Base-by-base conservation (phyloP, 129 eudicot genomes). In the Oenanthe sinensis region DNA sequence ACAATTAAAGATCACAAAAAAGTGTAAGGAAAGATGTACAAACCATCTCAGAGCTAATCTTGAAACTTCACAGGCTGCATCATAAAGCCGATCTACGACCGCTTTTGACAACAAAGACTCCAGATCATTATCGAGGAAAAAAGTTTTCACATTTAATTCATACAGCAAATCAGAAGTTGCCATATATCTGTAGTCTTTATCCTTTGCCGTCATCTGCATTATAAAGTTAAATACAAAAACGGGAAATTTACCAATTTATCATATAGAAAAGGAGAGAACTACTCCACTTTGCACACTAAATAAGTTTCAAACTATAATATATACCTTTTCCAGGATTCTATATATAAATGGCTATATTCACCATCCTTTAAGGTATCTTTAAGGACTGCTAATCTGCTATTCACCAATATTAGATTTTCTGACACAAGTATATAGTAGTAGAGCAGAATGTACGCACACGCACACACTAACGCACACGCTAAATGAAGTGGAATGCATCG, bases 161-260 rank as follows among this genome's bases (percentile, higher is more conserved):
- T 91, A 85, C n/a, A 95, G 86, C 78, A 95, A 89, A 83, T 95
- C 98, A 19, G 98, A 95, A 87, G 98, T 91, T 77, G 98, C 98
- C 98, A 90, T 91, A 60, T 95, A 91, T 86, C 98, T 84, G 77
- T 88, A 91, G 71, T 95, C 96, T 86, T 95, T 95, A 80, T 95
- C 96, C 83, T 88, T 95, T 47, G 92, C 98, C 22, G 91, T 91
- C 97, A 95, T 88, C 98, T 95, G 91, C 76, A 83, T 70, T 55
- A 65, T 71, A 71, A 19, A 67, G 44, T 39, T 79, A 75, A 73
- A 72, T 5, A 28, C 30, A 69, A 48, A 48, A 52, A 67, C 15
- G 74, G 37, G 3, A 50, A n/a, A 60, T 33, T 28, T 42, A 55
- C 17, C 67, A 67, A 36, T 45, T 22, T 47, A 12, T 48, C 36